These are phyloP conservation scores for Cyclostephanos invisitatus DNA, from an alignment of 108 stramenopile species.

Conservation along the genomic window DNA sequence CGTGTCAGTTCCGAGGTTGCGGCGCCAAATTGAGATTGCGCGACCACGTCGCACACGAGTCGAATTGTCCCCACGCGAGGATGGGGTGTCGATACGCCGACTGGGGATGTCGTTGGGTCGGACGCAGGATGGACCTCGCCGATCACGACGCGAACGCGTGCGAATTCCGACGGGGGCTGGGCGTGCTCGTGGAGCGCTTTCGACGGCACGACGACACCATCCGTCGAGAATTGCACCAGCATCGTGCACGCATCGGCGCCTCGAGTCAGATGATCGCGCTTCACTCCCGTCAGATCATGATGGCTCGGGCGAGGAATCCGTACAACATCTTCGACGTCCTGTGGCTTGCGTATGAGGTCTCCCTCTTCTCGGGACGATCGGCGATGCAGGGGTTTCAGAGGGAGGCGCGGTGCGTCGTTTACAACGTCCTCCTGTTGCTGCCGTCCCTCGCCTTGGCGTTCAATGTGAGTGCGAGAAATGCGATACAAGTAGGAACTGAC, in stretches of 20 bases:
- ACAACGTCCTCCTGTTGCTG: slow-evolving; percentile 23
- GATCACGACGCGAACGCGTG: slow-evolving; percentile 23
- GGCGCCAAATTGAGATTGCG: slow-evolving; percentile 5
- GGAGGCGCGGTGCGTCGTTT: slow-evolving; percentile 8
- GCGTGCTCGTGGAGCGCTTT: slow-evolving; percentile 9
- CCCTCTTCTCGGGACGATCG: slow-evolving; percentile 31
- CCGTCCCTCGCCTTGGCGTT: slow-evolving; percentile 5
- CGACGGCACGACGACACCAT: background rate
- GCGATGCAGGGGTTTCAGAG: slow-evolving; percentile 5
- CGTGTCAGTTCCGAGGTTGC: slow-evolving; percentile 43
- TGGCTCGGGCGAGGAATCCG: slow-evolving; percentile 12
- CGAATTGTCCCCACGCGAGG: slow-evolving; percentile 17
- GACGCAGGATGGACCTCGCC: slow-evolving; percentile 20
- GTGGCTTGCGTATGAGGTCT: slow-evolving; percentile 19
- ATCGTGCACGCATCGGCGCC: slow-evolving; percentile 3
- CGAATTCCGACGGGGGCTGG: slow-evolving; percentile 10
- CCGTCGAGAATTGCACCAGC: background rate
- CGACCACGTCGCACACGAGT: slow-evolving; percentile 26
- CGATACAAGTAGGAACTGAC: background rate
- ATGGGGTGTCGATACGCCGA: slow-evolving; percentile 35
- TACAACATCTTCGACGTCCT: slow-evolving; percentile 35
- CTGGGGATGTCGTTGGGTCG: slow-evolving; percentile 49
- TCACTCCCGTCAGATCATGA: slow-evolving; percentile 6
- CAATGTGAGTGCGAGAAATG: slow-evolving; percentile 4
- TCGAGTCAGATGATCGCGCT: slow-evolving; percentile 1